Percentiles rank a stretch among this genome's conserved stretches.
These are phyloP conservation scores for Exophiala sp. DNA, from an alignment of 2,329 filamentous ascomycete species.

Conservation along the genomic window DNA sequence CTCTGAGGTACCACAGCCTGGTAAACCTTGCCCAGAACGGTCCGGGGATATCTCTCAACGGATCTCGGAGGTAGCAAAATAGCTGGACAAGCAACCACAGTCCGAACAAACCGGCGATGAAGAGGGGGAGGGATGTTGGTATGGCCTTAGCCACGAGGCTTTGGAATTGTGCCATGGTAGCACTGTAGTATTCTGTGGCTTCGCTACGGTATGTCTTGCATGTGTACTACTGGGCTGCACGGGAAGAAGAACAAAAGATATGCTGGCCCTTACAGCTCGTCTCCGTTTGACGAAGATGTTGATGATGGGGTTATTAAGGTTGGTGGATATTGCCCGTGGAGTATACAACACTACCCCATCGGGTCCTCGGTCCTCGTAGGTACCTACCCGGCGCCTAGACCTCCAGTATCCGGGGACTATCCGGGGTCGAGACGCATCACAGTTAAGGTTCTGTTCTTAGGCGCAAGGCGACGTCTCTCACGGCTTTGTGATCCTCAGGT, in stretches of 20 bases:
- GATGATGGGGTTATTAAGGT: no score
- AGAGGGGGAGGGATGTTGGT: not conserved
- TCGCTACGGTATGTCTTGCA: not conserved
- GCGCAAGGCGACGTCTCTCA: no score
- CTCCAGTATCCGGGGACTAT: no score
- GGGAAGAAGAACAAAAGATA: not conserved
- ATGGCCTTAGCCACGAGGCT: slow-evolving; percentile 1
- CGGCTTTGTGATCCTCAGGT: no score
- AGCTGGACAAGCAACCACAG: slow-evolving; percentile 21
- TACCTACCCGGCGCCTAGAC: no score
- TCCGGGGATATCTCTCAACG: slow-evolving; percentile 42
- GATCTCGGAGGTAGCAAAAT: slow-evolving; percentile 28
- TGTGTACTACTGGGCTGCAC: not conserved
- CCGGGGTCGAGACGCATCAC: no score
- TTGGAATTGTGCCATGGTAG: slow-evolving; percentile 12
- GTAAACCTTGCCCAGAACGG: slow-evolving; percentile 46
- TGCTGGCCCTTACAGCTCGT: no score
- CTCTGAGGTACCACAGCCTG: slow-evolving; percentile 43
- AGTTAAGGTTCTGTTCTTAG: no score
- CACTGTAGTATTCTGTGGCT: not conserved
- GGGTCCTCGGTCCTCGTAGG: no score
- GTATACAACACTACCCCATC: no score
- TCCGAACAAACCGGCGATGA: slow-evolving; percentile 1
- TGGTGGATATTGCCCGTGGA: no score
- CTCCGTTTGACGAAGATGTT: no score